Base-by-base conservation (phyloP, 495 filamentous ascomycete species). In the Penicillium atrosanguineum region DNA sequence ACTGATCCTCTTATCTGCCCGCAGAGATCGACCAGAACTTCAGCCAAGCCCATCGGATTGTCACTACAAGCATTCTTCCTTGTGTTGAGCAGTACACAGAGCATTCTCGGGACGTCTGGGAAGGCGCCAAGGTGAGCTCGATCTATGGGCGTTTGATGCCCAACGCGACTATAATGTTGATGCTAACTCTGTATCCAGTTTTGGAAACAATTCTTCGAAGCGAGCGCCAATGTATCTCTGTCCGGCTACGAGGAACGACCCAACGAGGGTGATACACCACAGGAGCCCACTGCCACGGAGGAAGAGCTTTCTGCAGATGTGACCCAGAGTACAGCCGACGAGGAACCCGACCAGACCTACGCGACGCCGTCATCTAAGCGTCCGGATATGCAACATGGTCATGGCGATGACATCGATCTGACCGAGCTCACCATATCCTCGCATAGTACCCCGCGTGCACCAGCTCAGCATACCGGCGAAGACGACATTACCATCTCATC, bases 141-240 rank as follows among this genome's bases (percentile, higher is more conserved):
- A 53, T 42, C 52, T 49, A 38, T 36, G 31, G 7, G 26, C 36
- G 31, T 7, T n/a, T 36, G 6, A 26, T 46, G 20, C 20, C 23
- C 37, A 31, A 48, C 6, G 38, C 9, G 39, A 55, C 38, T 9
- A 40, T 14, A 4, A 20, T 40, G 44, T 4, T 3, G 7, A 46
- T 39, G 14, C 7, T 21, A 28, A 36, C 25, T 38, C 47, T 59
- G 37, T 20, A 3, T 47, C 14, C 61, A 95, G 89, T 97, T 97
- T 73, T 98, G 94, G 94, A 97, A 97, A 72, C 90, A 96, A 76
- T 97, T 98, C 82, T 98, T 98, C 73, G 94, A 98, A 74, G 90
- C 93, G 49, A 94, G 88, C 41, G 94, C 94, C 67, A 98, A 98
- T 61, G 93, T 97, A 21, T 94, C 91, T 3, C 82, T 98, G n/a